phyloP scores from a whole-genome alignment of 1,284 basidiomycete species.

The Moesziomyces antarcticus region DNA sequence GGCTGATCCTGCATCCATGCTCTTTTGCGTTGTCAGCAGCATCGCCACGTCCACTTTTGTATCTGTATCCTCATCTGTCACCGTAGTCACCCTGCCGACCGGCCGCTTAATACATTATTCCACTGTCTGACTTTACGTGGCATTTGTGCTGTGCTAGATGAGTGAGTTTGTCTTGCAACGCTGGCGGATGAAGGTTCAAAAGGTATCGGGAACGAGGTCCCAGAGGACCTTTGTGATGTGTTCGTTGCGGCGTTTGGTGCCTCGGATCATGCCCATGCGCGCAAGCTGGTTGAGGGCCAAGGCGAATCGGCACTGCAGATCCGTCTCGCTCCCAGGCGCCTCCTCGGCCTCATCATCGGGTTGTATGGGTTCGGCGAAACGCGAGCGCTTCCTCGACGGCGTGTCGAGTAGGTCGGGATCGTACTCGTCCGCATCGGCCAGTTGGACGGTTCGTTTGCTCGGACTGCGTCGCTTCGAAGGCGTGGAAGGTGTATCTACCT shows the following conservation, averaged over 20 bases:
- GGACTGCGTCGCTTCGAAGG: constrained; percentile 10
- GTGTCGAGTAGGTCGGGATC: constrained; percentile 23
- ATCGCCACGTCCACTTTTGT: neutral
- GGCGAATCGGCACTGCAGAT: constrained; percentile 57
- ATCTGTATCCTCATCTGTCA: constrained; percentile 2
- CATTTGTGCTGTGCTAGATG: neutral
- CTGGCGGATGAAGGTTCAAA: neutral
- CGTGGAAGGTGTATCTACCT: constrained; percentile 1
- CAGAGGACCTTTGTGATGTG: constrained; percentile 61
- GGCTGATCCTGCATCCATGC: constrained; percentile 7
- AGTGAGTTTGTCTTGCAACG: neutral
- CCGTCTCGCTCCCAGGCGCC: constrained; percentile 4
- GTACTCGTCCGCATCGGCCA: constrained; percentile 9
- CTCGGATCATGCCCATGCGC: constrained; percentile 58
- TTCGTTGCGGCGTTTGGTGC: constrained; percentile 56
- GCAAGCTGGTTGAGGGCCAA: constrained; percentile 61
- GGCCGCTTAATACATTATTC: constrained; percentile 1
- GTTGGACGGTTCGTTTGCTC: constrained; percentile 4
- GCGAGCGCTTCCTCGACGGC: constrained; percentile 10
- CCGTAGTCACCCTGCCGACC: neutral
- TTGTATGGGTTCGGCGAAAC: neutral
- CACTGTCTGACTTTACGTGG: neutral
- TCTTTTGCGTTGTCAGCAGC: neutral
- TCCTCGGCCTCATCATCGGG: neutral
- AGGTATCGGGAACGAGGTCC: constrained; percentile 52